Evolutionary conservation across 2,329 filamentous ascomycete genomes (phyloP).

Genomic region (Colletotrichum euphorbiae): DNA sequence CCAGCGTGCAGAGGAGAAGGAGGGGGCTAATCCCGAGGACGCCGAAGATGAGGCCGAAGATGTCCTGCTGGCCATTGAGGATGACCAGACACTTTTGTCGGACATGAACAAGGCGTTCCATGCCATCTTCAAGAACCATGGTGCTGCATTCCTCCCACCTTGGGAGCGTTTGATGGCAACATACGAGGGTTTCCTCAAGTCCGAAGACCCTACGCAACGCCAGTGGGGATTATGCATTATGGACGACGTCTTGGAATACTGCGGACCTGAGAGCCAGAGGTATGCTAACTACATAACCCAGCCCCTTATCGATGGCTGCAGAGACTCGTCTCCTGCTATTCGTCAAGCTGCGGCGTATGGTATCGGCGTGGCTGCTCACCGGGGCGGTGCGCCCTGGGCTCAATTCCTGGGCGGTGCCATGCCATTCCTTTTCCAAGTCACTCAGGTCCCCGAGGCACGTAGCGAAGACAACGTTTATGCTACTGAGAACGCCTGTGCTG

Average conservation of each 20-base stretch:
- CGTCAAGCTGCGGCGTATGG: constrained; percentile 96
- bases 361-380: constrained; percentile 93
- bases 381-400: constrained; percentile 87
- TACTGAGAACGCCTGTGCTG: constrained; percentile 96
- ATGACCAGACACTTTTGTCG: constrained; percentile 94
- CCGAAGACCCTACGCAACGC: constrained; percentile 86
- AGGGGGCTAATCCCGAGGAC: constrained; percentile 79
- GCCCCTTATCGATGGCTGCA: constrained; percentile 87
- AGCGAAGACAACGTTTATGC: constrained; percentile 96
- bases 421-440: constrained; percentile 86
- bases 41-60: constrained; percentile 92
- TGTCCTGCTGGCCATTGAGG: constrained; percentile 89
- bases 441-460: constrained; percentile 82
- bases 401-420: constrained; percentile 86
- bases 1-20: constrained; percentile 84
- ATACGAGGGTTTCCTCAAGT: constrained; percentile 87
- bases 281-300: constrained; percentile 89
- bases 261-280: constrained; percentile 85
- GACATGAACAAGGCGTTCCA: constrained; percentile 99
- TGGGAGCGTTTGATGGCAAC: constrained; percentile 90
- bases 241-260: constrained; percentile 98
- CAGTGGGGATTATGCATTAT: constrained; percentile 99
- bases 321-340: constrained; percentile 88
- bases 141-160: constrained; percentile 81
- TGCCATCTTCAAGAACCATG: constrained; percentile 98